These are phyloP conservation scores for Colletotrichum sp. DNA, from an alignment of 2,329 filamentous ascomycete genomes.

Conservation along the genomic window DNA sequence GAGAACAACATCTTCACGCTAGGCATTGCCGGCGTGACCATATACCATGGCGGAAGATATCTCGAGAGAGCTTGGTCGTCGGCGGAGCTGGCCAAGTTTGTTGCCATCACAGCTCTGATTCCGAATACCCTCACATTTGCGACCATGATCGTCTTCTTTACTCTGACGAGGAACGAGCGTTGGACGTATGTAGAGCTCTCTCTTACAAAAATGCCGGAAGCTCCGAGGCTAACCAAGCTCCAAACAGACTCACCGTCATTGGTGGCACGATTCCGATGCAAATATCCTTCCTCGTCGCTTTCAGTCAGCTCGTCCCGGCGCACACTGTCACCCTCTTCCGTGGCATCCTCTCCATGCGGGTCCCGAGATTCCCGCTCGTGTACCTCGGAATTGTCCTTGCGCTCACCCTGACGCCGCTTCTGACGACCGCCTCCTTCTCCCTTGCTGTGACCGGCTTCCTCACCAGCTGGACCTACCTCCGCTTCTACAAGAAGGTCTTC, in stretches of 20 bases:
- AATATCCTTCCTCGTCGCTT: conserved; percentile 92
- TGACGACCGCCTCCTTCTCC: conserved; percentile 77
- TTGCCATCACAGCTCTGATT: conserved; percentile 76
- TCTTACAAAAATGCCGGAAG: neutral
- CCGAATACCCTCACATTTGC: conserved; percentile 81
- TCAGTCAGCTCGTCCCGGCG: conserved; percentile 96
- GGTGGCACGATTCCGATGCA: conserved; percentile 89
- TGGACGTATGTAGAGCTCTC: conserved; percentile 65
- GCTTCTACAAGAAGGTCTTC: conserved; percentile 86
- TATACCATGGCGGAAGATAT: conserved; percentile 94
- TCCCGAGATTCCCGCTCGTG: conserved; percentile 74
- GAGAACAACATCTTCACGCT: conserved; percentile 94
- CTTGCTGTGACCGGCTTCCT: conserved; percentile 83
- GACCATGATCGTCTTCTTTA: conserved; percentile 76
- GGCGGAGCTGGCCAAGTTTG: conserved; percentile 88
- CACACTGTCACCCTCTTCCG: conserved; percentile 96
- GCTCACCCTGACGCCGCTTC: conserved; percentile 60
- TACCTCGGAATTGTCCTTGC: conserved; percentile 77
- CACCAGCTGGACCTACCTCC: conserved; percentile 92
- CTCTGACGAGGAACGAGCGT: conserved; percentile 68
- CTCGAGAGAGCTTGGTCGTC: conserved; percentile 96
- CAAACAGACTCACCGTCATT: conserved; percentile 75
- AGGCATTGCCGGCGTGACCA: conserved; percentile 74
- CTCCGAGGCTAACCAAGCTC: conserved; percentile 22
- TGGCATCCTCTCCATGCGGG: conserved; percentile 86